Conservation (phyloP, 805 yeast genomes). For the Wickerhamiella australiensis region DNA sequence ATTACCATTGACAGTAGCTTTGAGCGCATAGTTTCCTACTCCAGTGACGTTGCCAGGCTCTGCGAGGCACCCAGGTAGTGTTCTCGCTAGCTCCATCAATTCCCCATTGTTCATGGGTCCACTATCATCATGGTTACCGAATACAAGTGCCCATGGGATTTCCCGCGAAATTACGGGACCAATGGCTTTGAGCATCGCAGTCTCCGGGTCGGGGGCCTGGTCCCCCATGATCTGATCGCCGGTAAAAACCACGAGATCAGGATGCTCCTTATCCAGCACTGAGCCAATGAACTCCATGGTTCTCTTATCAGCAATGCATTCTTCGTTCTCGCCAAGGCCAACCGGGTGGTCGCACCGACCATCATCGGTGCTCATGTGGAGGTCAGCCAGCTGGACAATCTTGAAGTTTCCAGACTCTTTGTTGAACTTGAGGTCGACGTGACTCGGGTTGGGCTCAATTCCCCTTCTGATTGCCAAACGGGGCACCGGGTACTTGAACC, state of each 20-base stretch:
- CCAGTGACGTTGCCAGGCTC: constrained; percentile 58
- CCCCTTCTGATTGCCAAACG: constrained; percentile 24
- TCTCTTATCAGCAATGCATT: constrained; percentile 68
- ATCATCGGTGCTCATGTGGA: constrained; percentile 76
- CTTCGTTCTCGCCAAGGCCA: constrained; percentile 17
- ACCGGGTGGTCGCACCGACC: constrained; percentile 62
- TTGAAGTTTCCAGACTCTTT: constrained; percentile 45
- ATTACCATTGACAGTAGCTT: constrained; percentile 26
- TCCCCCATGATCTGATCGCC: constrained; percentile 91
- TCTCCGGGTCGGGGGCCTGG: constrained; percentile 64
- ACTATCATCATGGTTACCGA: constrained; percentile 95
- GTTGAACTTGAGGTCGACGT: constrained; percentile 18
- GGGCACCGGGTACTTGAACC: constrained; percentile 20
- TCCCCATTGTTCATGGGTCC: constrained; percentile 52
- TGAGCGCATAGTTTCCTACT: constrained; percentile 67
- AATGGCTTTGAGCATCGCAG: constrained; percentile 67
- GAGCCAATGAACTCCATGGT: constrained; percentile 49
- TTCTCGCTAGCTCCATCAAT: constrained; percentile 43
- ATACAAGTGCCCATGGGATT: constrained; percentile 73
- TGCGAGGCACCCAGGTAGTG: constrained; percentile 59
- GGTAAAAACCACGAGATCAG: constrained; percentile 74
- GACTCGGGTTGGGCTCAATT: constrained; percentile 10
- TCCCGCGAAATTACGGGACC: constrained; percentile 51
- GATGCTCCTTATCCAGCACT: constrained; percentile 62
- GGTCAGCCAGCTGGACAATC: constrained; percentile 79